Evolutionary conservation across 2,329 filamentous ascomycete genomes (phyloP).

Genomic region (Piedraia hortae): DNA sequence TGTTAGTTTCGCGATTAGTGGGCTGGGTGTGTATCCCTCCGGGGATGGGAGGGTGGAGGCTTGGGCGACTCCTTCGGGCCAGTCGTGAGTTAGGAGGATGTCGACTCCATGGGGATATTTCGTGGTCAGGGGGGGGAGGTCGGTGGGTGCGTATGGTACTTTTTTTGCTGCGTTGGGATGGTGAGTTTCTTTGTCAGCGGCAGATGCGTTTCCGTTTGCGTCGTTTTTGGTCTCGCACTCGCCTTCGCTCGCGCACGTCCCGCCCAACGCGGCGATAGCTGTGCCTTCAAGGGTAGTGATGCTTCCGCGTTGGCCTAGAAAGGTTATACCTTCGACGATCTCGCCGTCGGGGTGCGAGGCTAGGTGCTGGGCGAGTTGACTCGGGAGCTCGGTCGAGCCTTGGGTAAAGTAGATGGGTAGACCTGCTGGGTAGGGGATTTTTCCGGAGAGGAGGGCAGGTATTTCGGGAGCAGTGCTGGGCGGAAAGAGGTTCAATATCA

Average conservation of each 20-base stretch:
- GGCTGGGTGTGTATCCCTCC: too few species aligned
- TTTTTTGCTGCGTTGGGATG: conserved; percentile 31
- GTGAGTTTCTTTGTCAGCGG: too few species aligned
- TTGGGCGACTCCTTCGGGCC: conserved; percentile 45
- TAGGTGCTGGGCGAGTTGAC: conserved; percentile 41
- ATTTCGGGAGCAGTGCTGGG: conserved; percentile 21
- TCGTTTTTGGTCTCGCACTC: too few species aligned
- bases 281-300: conserved; percentile 78
- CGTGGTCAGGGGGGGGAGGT: conserved; percentile 24
- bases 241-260: conserved; percentile 17
- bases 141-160: conserved; percentile 47
- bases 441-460: conserved; percentile 37
- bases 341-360: conserved; percentile 37
- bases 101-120: conserved; percentile 42
- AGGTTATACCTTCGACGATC: conserved; percentile 75
- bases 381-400: conserved; percentile 44
- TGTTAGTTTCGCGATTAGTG: conserved; percentile 61
- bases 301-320: conserved; percentile 60
- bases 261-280: conserved; percentile 65
- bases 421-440: conserved; percentile 44
- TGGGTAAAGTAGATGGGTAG: conserved; percentile 84
- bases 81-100: conserved; percentile 63
- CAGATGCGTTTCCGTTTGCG: too few species aligned
- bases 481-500: conserved; percentile 57
- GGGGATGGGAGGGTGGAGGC: too few species aligned